Evolutionary conservation across 2,329 filamentous ascomycete species (phyloP).

Genomic region (Fonsecaea pugnacius): DNA sequence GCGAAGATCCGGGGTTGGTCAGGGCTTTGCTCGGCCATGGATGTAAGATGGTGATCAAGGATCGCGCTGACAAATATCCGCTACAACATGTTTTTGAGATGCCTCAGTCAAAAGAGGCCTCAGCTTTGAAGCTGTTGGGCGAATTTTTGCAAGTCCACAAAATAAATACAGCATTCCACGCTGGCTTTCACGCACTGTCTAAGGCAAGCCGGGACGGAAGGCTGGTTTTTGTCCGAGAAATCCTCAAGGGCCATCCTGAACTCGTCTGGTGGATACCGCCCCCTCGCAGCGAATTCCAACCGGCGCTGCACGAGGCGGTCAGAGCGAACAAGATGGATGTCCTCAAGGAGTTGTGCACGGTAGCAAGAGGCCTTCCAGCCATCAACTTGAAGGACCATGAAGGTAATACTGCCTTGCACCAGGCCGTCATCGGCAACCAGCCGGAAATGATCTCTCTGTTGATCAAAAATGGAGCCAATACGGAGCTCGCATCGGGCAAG

Average conservation of each 20-base stretch:
- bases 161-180: not conserved
- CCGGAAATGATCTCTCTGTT: not conserved
- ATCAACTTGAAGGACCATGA: not conserved
- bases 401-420: slow-evolving; percentile 2
- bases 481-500: not conserved
- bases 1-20: slow-evolving; percentile 3
- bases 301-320: slow-evolving; percentile 7
- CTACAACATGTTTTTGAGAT: slow-evolving; percentile 4
- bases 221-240: not conserved
- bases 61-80: not conserved
- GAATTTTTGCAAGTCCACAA: not conserved
- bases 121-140: not conserved
- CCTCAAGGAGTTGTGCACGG: slow-evolving; percentile 4
- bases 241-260: not conserved
- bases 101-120: not conserved
- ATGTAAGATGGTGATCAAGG: not conserved
- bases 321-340: too few species aligned
- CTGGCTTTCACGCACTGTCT: not conserved
- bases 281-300: not conserved
- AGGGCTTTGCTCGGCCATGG: not conserved
- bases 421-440: slow-evolving; percentile 1
- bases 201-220: not conserved
- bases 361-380: not conserved
- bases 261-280: not conserved
- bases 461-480: slow-evolving; percentile 1